These are phyloP conservation scores for Pseudocercospora cruenta DNA, from an alignment of 2,329 filamentous ascomycete genomes.

Conservation along the genomic window DNA sequence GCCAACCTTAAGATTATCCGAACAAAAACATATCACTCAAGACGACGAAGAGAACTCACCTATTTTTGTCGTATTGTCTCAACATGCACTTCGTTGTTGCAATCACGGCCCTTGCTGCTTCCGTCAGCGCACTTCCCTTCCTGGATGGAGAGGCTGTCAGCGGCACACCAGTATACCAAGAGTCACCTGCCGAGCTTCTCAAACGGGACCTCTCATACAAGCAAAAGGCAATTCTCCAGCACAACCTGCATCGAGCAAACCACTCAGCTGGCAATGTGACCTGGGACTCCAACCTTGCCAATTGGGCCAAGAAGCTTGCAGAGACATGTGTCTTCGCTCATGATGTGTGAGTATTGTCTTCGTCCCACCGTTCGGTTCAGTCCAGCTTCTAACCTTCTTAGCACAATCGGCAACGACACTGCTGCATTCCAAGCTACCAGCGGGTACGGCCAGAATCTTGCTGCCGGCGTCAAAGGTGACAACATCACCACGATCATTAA, in stretches of 20 bases:
- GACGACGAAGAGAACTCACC: background rate
- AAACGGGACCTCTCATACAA: constrained; percentile 1
- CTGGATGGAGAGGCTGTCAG: background rate
- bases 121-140: background rate
- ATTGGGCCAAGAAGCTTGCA: constrained; percentile 66
- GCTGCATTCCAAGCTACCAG: constrained; percentile 41
- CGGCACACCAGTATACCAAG: background rate
- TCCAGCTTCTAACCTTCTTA: background rate
- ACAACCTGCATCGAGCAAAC: constrained; percentile 24
- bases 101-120: background rate
- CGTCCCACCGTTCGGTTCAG: background rate
- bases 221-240: constrained; percentile 17
- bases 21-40: constrained; percentile 2
- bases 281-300: constrained; percentile 69
- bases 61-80: background rate
- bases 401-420: constrained; percentile 1
- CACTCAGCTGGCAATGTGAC: constrained; percentile 51
- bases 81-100: constrained; percentile 1
- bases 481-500: constrained; percentile 70
- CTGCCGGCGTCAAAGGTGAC: constrained; percentile 61
- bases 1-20: constrained; percentile 5
- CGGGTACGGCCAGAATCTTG: constrained; percentile 89
- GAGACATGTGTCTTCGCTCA: constrained; percentile 71
- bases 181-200: background rate
- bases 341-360: constrained; percentile 63